Evolutionary conservation across 371 early-diverging fungal genomes (phyloP), one percentile per base, ranked within the genome.

Genomic region (Lichtheimia corymbifera): DNA sequence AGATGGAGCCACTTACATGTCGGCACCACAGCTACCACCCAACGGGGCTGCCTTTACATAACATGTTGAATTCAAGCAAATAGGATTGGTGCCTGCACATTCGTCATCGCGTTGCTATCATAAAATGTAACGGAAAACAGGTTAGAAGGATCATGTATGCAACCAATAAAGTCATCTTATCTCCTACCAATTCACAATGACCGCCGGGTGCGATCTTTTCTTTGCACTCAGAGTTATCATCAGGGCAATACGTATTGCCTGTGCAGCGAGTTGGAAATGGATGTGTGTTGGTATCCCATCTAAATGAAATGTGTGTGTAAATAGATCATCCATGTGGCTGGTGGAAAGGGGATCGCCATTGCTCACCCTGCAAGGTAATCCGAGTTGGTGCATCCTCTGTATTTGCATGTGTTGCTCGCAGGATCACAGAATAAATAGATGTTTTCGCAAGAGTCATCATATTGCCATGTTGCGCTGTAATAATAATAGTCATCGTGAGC

Each of bases 61-160:
- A 30, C 82, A 81, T 5, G 68, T 71, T 5, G 69, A 65, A 62
- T 81, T 81, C 6, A 81, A 52, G 59, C 82, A 81, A 28, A 81
- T 78, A 0, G 73, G 43, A 17, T 61, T 67, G 7, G 22, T 28
- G 5, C 76, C 78, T 2, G 59, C 25, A 53, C 82, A 77, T 57
- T 81, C 82, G 61, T 77, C 76, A 55, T 77, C 78, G 44, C 78
- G 71, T 73, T 76, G 73, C 79, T 79, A 35, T 53, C 17, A 7
- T n/a, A n/a, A n/a, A n/a, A n/a, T n/a, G n/a, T n/a, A n/a, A n/a
- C n/a, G n/a, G n/a, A n/a, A n/a, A n/a, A n/a, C n/a, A n/a, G n/a
- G 28, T 28, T 28, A 28, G 7, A 4, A 28, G 22, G 22, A 22
- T 22, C 27, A 28, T 28, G 28, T 0, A 28, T 28, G 0, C 7